phyloP scores from a whole-genome alignment of 2,329 filamentous ascomycete species.

The Cercospora beticola region DNA sequence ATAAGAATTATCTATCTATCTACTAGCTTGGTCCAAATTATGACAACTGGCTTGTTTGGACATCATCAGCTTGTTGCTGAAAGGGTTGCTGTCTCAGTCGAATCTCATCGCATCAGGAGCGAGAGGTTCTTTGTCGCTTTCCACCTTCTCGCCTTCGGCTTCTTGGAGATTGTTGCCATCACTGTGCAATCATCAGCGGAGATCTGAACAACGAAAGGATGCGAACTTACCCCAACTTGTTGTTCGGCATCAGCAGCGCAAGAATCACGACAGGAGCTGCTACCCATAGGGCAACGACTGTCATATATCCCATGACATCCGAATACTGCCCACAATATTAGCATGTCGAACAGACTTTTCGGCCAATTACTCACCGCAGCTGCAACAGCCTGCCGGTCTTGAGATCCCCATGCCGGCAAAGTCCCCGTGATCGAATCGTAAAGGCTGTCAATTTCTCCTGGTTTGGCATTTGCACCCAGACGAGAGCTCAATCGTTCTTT shows the following conservation, averaged over 20 bases:
- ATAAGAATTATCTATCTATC: too few species aligned
- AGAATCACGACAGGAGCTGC: constrained; percentile 17
- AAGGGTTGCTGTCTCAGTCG: neutral
- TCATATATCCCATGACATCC: constrained; percentile 28
- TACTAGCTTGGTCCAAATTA: neutral
- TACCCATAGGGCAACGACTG: constrained; percentile 18
- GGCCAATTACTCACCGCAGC: constrained; percentile 19
- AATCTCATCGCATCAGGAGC: neutral
- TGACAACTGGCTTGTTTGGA: neutral
- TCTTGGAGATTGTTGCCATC: constrained; percentile 14
- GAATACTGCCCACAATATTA: constrained; percentile 21
- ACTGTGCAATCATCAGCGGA: neutral
- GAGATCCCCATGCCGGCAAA: constrained; percentile 44
- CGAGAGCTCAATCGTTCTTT: constrained; percentile 40
- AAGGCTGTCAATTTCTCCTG: constrained; percentile 40
- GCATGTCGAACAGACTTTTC: constrained; percentile 28
- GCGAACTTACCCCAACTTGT: constrained; percentile 14
- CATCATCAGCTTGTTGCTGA: neutral
- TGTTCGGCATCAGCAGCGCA: constrained; percentile 22
- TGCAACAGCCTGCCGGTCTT: constrained; percentile 46
- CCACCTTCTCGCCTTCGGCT: neutral
- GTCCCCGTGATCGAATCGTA: constrained; percentile 50
- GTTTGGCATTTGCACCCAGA: constrained; percentile 38
- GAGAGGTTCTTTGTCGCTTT: neutral
- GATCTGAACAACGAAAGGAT: neutral